Evolutionary conservation across 2,329 filamentous ascomycete species (phyloP).

Genomic region (Colletotrichum viniferum): DNA sequence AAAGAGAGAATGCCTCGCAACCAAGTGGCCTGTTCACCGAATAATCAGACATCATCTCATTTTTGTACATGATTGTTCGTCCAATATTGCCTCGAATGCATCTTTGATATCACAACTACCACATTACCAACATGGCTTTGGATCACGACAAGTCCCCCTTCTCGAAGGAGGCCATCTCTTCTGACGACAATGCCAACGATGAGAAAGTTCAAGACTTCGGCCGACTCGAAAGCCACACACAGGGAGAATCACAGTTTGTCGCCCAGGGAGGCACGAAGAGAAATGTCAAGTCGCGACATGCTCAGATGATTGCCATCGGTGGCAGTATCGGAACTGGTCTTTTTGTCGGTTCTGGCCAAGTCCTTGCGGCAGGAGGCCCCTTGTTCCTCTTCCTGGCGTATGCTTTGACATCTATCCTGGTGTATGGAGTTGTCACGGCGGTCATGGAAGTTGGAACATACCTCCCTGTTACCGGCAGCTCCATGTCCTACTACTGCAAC

Average conservation of each 20-base stretch:
- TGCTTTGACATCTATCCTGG: slow-evolving; percentile 46
- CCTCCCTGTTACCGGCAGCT: slow-evolving; percentile 51
- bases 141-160: not conserved
- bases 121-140: not conserved
- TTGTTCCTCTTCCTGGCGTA: slow-evolving; percentile 45
- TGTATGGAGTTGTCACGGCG: slow-evolving; percentile 50
- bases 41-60: not conserved
- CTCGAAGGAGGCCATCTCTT: not conserved
- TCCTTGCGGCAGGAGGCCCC: slow-evolving; percentile 42
- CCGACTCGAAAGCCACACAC: not conserved
- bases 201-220: not conserved
- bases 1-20: not conserved
- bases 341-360: slow-evolving; percentile 50
- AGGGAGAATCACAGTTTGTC: not conserved
- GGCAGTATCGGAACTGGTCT: slow-evolving; percentile 52
- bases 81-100: not conserved
- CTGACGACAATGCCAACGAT: not conserved
- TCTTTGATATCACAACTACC: not conserved
- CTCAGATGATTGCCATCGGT: slow-evolving; percentile 51
- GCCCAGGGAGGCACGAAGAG: not conserved
- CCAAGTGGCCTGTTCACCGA: not conserved
- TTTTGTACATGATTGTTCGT: not conserved
- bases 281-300: slow-evolving; percentile 44
- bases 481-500: slow-evolving; percentile 51
- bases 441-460: slow-evolving; percentile 56